Base-by-base conservation (phyloP, 2,329 filamentous ascomycete genomes). In the Neopestalotiopsis rosae region DNA sequence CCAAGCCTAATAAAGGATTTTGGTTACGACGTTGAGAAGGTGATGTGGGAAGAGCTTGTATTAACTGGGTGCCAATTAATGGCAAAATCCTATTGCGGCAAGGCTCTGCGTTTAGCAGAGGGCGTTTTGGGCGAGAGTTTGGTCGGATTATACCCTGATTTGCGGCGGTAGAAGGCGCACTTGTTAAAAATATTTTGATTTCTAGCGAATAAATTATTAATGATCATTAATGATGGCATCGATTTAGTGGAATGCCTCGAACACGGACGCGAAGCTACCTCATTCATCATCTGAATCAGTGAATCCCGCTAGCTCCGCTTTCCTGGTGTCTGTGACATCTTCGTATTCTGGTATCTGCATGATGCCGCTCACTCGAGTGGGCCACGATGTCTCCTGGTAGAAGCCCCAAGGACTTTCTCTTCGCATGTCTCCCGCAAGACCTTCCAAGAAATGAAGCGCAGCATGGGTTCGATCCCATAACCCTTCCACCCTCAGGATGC, bases 331-430 rank as follows among this genome's bases (percentile, higher is more conserved):
- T 62, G 59, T n/a, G 40, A 62, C 20, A 9, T 62, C 59, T 5
- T 40, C 14, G 32, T 69, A 66, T 20, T 61, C 12, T 20, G 67
- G 68, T 32, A 38, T 65, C 56, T 62, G n/a, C 68, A 70, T 69
- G 45, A 67, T 68, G 4, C 69, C 66, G 30, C 61, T 66, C n/a
- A 56, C 57, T 24, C 69, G 67, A 34, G 12, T 24, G 17, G 67
- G 57, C 66, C 66, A 70, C 9, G 42, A 1, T 3, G 65, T 57
- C 17, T 70, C 67, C 4, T 45, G 57, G 30, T 68, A 59, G 28
- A 68, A 68, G 24, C 69, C 69, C 69, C 69, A 70, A 24, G 12
- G 10, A 42, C 58, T 63, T 65, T 70, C 69, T n/a, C 20, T 14
- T 17, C 62, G 62, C 4, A 10, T 40, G 13, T 14, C 5, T 28